Conservation (phyloP, 2,329 filamentous ascomycete species). For the Epichloe baconii region DNA sequence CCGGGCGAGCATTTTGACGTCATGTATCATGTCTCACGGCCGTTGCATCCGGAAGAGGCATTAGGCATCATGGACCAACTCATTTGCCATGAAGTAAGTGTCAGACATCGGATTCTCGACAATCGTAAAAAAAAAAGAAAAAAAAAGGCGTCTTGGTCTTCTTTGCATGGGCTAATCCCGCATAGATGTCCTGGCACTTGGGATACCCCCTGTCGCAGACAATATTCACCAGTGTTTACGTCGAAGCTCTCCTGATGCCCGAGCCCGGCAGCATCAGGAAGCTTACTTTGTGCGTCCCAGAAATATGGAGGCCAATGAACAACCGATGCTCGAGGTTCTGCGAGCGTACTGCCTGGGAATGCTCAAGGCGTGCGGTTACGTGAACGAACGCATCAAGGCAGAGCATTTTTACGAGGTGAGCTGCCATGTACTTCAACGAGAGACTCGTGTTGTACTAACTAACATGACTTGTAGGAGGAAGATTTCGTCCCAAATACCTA, state of each 20-base stretch:
- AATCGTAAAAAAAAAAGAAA: neutral
- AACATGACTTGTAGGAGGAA: constrained; percentile 52
- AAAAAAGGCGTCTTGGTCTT: neutral
- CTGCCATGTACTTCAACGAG: no score
- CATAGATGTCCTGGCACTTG: constrained; percentile 85
- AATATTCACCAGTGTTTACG: constrained; percentile 80
- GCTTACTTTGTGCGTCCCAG: constrained; percentile 44
- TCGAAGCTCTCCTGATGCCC: constrained; percentile 70
- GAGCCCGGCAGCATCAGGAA: constrained; percentile 50
- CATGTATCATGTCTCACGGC: constrained; percentile 59
- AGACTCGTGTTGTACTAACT: neutral
- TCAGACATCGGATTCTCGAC: neutral
- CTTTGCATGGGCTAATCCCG: neutral
- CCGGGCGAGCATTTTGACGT: constrained; percentile 74
- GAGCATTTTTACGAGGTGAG: constrained; percentile 81
- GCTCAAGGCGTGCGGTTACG: constrained; percentile 69
- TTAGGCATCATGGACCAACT: constrained; percentile 92
- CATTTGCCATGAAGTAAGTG: constrained; percentile 66
- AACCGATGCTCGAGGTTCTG: constrained; percentile 50
- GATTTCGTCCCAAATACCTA: constrained; percentile 93
- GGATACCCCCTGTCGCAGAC: constrained; percentile 95
- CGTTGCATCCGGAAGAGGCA: constrained; percentile 63
- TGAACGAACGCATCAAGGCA: constrained; percentile 63
- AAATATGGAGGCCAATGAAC: constrained; percentile 16
- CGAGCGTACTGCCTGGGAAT: constrained; percentile 77